Conservation (phyloP, 2,329 filamentous ascomycete genomes). For the Neonectria faginata region DNA sequence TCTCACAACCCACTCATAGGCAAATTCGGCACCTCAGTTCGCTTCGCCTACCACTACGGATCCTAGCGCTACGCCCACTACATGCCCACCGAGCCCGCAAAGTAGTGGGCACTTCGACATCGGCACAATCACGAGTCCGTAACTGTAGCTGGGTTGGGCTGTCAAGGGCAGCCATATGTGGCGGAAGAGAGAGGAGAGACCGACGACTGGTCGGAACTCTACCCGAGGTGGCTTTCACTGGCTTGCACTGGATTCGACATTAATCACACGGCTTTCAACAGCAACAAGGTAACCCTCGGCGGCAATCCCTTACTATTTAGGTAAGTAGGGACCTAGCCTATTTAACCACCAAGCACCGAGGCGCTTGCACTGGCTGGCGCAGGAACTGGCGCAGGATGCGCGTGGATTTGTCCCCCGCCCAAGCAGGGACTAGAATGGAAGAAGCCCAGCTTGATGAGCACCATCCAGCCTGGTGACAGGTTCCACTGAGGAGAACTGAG, state of each 20-base stretch:
- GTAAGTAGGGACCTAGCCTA: no score
- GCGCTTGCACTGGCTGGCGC: slow-evolving; percentile 1
- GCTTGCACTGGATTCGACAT: background rate
- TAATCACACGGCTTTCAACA: background rate
- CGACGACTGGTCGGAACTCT: background rate
- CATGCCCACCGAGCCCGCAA: slow-evolving; percentile 6
- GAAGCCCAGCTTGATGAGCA: slow-evolving; percentile 2
- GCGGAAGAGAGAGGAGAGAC: background rate
- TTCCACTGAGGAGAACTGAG: background rate
- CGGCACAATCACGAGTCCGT: background rate
- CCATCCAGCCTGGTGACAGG: slow-evolving; percentile 6
- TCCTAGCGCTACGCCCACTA: slow-evolving; percentile 8
- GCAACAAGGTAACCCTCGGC: background rate
- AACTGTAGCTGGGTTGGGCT: background rate
- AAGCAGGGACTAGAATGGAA: background rate
- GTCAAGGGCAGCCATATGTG: background rate
- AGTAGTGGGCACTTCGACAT: background rate
- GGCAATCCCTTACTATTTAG: background rate
- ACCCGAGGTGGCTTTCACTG: background rate
- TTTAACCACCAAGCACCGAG: background rate
- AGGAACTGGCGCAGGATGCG: slow-evolving; percentile 1
- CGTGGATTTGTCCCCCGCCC: slow-evolving; percentile 17
- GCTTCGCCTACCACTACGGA: slow-evolving; percentile 3
- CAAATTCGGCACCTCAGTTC: background rate
- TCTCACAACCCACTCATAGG: background rate